Conservation (phyloP, 305 asterid genomes). For the Lippia alba region DNA sequence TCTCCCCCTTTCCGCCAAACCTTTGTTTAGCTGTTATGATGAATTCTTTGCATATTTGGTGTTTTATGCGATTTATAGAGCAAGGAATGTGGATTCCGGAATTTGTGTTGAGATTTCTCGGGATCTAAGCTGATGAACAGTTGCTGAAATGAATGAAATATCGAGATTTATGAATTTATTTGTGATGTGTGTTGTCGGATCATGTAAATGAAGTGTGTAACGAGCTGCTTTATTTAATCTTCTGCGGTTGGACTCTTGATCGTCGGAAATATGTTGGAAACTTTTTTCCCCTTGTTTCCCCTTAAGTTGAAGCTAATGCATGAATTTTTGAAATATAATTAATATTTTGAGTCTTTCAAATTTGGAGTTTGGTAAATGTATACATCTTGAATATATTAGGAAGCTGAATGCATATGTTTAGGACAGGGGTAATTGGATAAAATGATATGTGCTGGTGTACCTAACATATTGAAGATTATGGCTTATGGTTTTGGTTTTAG, state of each 20-base stretch:
- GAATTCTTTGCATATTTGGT: conserved; percentile 19
- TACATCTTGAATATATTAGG: not conserved
- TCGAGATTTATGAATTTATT: conserved; percentile 27
- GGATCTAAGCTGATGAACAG: conserved; percentile 34
- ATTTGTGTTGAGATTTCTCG: conserved; percentile 24
- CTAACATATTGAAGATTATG: not conserved
- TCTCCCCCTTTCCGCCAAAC: not conserved
- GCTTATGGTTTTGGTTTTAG: conserved; percentile 8
- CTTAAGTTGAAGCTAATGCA: conserved; percentile 5
- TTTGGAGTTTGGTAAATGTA: conserved; percentile 5
- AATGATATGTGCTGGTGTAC: not conserved
- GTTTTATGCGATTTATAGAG: conserved; percentile 12
- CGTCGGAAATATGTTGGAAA: not conserved
- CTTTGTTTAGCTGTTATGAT: conserved; percentile 8
- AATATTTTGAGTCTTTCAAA: conserved; percentile 22
- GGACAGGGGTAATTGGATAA: not conserved
- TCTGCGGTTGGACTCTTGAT: conserved; percentile 6
- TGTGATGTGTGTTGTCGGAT: conserved; percentile 23
- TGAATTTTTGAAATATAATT: conserved; percentile 15
- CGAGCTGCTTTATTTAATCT: conserved; percentile 3
- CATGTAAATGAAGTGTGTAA: conserved; percentile 13
- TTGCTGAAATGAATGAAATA: conserved; percentile 4
- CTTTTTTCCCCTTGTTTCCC: not conserved
- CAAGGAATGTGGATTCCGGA: not conserved
- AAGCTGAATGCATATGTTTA: not conserved